A percentile compares a stretch with the other conserved stretches of the same genome.
Conservation (phyloP, 495 filamentous ascomycete genomes). For the Letharia lupina region DNA sequence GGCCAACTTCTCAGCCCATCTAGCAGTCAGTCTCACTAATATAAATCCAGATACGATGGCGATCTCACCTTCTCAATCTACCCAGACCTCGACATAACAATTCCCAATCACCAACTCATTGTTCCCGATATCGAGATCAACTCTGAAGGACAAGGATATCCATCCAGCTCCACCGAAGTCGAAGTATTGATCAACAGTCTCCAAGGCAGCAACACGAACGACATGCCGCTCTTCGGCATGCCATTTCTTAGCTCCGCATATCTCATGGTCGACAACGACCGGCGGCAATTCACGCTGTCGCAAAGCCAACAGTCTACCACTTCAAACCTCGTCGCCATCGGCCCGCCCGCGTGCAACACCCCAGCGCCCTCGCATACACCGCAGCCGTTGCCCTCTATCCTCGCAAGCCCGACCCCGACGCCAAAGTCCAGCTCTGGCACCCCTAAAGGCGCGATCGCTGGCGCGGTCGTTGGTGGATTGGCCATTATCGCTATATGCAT, state of each 20-base stretch:
- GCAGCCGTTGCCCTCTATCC: background rate
- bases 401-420: background rate
- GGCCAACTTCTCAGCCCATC: background rate
- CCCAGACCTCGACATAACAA: constrained; percentile 21
- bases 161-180: constrained; percentile 19
- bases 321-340: constrained; percentile 10
- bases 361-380: constrained; percentile 1
- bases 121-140: constrained; percentile 28
- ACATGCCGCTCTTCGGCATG: constrained; percentile 31
- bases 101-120: constrained; percentile 34
- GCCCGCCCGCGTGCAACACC: constrained; percentile 4
- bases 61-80: constrained; percentile 24
- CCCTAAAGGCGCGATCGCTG: constrained; percentile 13
- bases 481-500: background rate
- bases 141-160: constrained; percentile 23
- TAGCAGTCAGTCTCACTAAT: background rate
- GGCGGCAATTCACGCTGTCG: constrained; percentile 15
- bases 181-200: constrained; percentile 29
- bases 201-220: constrained; percentile 22
- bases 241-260: constrained; percentile 37
- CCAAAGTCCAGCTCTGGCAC: background rate
- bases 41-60: constrained; percentile 22
- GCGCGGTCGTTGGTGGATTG: constrained; percentile 4
- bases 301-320: constrained; percentile 4
- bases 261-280: constrained; percentile 31